Percentiles rank a stretch among this genome's conserved stretches.
phyloP scores from a whole-genome alignment of 2,329 filamentous ascomycete species.

The Cladosporium sp. region DNA sequence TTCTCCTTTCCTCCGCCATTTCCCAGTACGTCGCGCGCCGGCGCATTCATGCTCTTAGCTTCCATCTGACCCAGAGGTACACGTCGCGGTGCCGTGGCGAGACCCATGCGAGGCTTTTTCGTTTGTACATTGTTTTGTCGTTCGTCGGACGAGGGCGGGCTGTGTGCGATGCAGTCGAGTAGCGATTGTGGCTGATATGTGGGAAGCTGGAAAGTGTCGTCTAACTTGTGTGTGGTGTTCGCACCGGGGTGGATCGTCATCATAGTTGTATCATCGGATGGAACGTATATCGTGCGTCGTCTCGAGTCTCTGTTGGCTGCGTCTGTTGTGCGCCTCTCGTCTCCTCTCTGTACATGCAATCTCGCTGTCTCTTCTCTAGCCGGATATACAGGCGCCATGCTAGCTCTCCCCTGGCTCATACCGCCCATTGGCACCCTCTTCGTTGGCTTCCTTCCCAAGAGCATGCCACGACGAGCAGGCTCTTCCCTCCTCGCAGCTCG shows the following conservation, averaged over 20 bases:
- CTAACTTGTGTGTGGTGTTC: conserved; percentile 30
- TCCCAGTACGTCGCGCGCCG: conserved; percentile 53
- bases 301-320: conserved; percentile 42
- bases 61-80: conserved; percentile 48
- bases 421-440: conserved; percentile 18
- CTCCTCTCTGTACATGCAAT: neutral
- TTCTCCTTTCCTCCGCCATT: conserved; percentile 64
- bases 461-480: conserved; percentile 13
- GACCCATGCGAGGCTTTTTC: conserved; percentile 42
- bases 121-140: conserved; percentile 31
- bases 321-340: neutral
- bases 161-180: conserved; percentile 16
- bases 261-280: conserved; percentile 52
- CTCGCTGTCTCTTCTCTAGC: neutral
- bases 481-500: conserved; percentile 22
- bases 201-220: conserved; percentile 35
- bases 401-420: conserved; percentile 18
- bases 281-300: conserved; percentile 53
- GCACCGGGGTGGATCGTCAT: conserved; percentile 54
- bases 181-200: conserved; percentile 12
- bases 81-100: conserved; percentile 51
- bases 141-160: conserved; percentile 33
- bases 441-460: conserved; percentile 21
- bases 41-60: conserved; percentile 33
- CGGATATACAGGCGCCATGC: neutral